phyloP scores from a whole-genome alignment of 2,329 filamentous ascomycete species.

The Apiospora marii region DNA sequence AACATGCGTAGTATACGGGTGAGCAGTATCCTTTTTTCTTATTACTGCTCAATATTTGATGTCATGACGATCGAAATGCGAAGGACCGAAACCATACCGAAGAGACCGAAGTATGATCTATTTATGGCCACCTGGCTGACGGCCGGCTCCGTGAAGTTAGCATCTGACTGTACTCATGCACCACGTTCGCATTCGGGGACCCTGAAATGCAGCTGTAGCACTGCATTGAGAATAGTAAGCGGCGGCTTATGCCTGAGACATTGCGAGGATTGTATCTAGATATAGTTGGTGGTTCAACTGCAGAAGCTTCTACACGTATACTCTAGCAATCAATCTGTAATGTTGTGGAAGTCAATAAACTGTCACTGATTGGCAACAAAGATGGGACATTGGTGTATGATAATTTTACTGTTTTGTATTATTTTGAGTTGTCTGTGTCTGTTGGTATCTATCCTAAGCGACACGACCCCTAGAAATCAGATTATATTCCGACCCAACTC shows the following conservation, averaged over 20 bases:
- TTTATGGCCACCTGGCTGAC: slow-evolving; percentile 18
- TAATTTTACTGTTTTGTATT: slow-evolving; percentile 12
- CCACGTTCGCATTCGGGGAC: background rate
- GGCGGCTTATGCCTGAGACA: no score
- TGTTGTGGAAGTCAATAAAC: background rate
- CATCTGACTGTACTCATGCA: background rate
- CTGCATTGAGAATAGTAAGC: no score
- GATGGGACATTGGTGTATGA: background rate
- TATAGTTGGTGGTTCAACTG: no score
- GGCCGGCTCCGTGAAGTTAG: background rate
- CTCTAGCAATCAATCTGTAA: no score
- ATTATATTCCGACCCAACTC: slow-evolving; percentile 10
- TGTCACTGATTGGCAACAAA: background rate
- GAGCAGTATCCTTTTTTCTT: no score
- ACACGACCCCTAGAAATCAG: slow-evolving; percentile 11
- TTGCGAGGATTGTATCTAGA: no score
- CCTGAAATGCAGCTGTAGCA: background rate
- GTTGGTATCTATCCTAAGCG: slow-evolving; percentile 4
- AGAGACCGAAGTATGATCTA: background rate
- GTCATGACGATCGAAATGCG: background rate
- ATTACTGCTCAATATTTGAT: background rate
- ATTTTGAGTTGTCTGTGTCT: slow-evolving; percentile 1
- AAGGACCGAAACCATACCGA: background rate
- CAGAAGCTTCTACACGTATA: no score
- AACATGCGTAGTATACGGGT: background rate